phyloP scores from a whole-genome alignment of 306 rosid species.

The Rosa chinensis region DNA sequence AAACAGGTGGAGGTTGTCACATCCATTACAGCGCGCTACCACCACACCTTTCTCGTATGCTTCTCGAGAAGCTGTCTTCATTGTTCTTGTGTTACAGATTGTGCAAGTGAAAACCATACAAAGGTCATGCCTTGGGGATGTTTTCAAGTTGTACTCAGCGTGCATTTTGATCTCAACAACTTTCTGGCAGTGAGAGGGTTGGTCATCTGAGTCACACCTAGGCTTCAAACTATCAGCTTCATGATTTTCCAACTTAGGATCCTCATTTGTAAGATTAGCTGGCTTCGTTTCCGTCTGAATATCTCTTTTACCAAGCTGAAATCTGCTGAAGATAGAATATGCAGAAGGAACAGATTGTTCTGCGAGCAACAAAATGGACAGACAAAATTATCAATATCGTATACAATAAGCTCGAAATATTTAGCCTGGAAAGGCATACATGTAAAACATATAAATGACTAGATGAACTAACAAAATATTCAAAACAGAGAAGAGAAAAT shows the following conservation, averaged over 20 bases:
- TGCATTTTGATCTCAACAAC: constrained; percentile 37
- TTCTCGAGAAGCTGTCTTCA: constrained; percentile 69
- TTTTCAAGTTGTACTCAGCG: constrained; percentile 53
- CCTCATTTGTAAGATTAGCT: constrained; percentile 35
- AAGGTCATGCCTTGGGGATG: constrained; percentile 89
- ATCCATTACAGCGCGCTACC: constrained; percentile 80
- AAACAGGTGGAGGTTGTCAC: constrained; percentile 76
- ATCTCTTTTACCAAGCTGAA: constrained; percentile 37
- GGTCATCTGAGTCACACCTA: constrained; percentile 18
- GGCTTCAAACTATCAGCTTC: constrained; percentile 30
- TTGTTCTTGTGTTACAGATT: constrained; percentile 87
- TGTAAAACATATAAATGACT: background rate
- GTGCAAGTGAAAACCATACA: constrained; percentile 91
- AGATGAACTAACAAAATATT: background rate
- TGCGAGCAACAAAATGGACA: constrained; percentile 33
- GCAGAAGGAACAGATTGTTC: constrained; percentile 41
- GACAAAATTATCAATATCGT: background rate
- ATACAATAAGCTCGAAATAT: background rate
- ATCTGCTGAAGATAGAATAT: constrained; percentile 33
- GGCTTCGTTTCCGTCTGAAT: constrained; percentile 39
- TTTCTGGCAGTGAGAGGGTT: constrained; percentile 29
- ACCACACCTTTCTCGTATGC: constrained; percentile 91
- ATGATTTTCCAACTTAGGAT: constrained; percentile 26
- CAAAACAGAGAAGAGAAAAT: background rate
- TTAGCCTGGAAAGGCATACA: background rate